Evolutionary conservation across 2,329 filamentous ascomycete species (phyloP).

Genomic region (Ascochyta clinopodiicola): DNA sequence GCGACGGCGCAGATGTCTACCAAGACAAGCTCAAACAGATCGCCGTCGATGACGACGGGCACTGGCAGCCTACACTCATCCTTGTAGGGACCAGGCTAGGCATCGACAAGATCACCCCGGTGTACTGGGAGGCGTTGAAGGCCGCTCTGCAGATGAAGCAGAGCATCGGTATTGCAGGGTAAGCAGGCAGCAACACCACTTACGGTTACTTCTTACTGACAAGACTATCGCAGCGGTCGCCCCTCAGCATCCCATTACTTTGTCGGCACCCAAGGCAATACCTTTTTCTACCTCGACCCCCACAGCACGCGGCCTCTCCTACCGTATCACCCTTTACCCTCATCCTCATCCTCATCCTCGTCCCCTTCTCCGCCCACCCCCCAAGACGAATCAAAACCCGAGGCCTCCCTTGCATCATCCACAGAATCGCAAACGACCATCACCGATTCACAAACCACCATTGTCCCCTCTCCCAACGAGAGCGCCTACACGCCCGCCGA

Average conservation of each 20-base stretch:
- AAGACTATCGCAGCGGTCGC: slow-evolving; percentile 69
- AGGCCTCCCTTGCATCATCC: slow-evolving; percentile 17
- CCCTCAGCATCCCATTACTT: slow-evolving; percentile 89
- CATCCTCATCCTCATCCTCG: background rate
- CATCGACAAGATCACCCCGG: slow-evolving; percentile 91
- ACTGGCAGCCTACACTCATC: slow-evolving; percentile 84
- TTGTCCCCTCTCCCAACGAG: slow-evolving; percentile 21
- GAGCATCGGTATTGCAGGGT: slow-evolving; percentile 96
- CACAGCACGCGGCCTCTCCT: slow-evolving; percentile 82
- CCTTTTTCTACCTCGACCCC: slow-evolving; percentile 94
- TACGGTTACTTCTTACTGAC: slow-evolving; percentile 12
- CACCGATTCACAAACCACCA: slow-evolving; percentile 29
- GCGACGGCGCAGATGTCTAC: slow-evolving; percentile 90
- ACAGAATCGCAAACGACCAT: slow-evolving; percentile 22
- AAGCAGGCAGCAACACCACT: slow-evolving; percentile 41
- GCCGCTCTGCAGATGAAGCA: slow-evolving; percentile 84
- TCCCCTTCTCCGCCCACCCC: background rate
- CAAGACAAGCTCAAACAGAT: slow-evolving; percentile 84
- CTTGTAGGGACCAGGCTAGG: slow-evolving; percentile 88
- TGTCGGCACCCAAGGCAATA: slow-evolving; percentile 73
- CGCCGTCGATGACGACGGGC: slow-evolving; percentile 69
- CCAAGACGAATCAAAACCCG: background rate
- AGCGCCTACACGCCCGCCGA: slow-evolving; percentile 72
- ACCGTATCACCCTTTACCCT: slow-evolving; percentile 60
- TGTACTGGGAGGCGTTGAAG: slow-evolving; percentile 94